These are phyloP conservation scores for Entomortierella chlamydospora DNA, from an alignment of 192 early-diverging fungal genomes.

Conservation along the genomic window DNA sequence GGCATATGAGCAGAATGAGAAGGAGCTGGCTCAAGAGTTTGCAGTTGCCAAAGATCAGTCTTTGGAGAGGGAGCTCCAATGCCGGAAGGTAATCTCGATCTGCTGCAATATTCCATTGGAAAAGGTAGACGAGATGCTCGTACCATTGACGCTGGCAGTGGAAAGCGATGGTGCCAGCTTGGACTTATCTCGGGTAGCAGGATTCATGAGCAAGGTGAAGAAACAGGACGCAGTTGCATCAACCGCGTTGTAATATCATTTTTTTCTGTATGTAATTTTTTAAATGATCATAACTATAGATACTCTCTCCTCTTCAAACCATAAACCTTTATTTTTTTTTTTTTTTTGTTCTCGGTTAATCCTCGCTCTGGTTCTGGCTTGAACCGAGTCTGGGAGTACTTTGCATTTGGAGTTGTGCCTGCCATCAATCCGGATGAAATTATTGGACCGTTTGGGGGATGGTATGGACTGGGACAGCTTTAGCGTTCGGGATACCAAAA, in stretches of 20 bases:
- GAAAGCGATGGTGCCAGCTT: slow-evolving; percentile 74
- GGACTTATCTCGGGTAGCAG: slow-evolving; percentile 58
- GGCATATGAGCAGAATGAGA: slow-evolving; percentile 53
- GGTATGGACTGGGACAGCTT: slow-evolving; percentile 62
- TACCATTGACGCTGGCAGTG: slow-evolving; percentile 80
- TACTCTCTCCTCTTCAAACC: too few species aligned
- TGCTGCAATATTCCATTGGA: slow-evolving; percentile 86
- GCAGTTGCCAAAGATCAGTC: slow-evolving; percentile 62
- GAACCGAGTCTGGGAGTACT: slow-evolving; percentile 60
- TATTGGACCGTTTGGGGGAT: slow-evolving; percentile 60
- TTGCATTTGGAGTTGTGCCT: slow-evolving; percentile 65
- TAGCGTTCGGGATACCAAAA: slow-evolving; percentile 49
- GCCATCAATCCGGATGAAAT: slow-evolving; percentile 63
- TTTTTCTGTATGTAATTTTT: not conserved
- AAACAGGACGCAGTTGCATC: slow-evolving; percentile 44
- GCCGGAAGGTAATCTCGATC: slow-evolving; percentile 85
- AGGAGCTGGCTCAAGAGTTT: slow-evolving; percentile 68
- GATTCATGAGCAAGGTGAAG: slow-evolving; percentile 61
- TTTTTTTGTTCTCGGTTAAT: not conserved
- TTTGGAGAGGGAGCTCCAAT: slow-evolving; percentile 78
- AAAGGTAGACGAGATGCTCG: slow-evolving; percentile 83
- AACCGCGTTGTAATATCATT: too few species aligned
- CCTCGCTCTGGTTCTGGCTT: slow-evolving; percentile 32
- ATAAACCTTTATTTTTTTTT: not conserved
- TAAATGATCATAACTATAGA: not conserved